Base-by-base conservation (phyloP, 345 rosid species). In the Kernera saxatilis region DNA sequence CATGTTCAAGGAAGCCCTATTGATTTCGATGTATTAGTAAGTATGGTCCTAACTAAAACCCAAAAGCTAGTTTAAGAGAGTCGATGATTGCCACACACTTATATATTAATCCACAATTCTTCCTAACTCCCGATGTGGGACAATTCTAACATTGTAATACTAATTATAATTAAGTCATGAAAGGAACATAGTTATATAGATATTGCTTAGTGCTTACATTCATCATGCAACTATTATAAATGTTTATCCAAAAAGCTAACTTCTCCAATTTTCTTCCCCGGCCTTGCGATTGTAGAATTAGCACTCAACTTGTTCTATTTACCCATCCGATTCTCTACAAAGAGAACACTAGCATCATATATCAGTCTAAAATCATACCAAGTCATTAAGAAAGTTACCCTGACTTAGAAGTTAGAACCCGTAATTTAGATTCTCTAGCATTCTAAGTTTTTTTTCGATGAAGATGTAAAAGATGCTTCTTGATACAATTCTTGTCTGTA, bases 201-300 rank as follows among this genome's bases (percentile, higher is more conserved):
- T 53, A 43, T 21, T 29, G 3, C 10, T 49, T 37, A 48, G 37
- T 30, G 18, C 37, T 54, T 81, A 88, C 98, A 80, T 90, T 90
- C 96, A 93, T 86, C 92, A 87, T 84, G 86, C 93, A 93, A 49
- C 93, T 81, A 57, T 90, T 93, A 79, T 93, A 93, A 43, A 84
- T 78, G 77, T 90, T 93, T 67, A 93, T 87, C 98, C 98, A 88
- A 84, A 93, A 93, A 2, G 97, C 97, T 63, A 90, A 89, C 79
- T 88, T 93, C 85, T 88, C 92, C 66, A 70, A 52, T 70, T 79
- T 65, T 81, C 66, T 75, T 81, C 51, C 58, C 66, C 4, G 78
- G 76, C 13, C 78, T 80, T 78, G 57, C 81, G 65, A 62, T 49
- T 23, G 71, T 21, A 33, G 87, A 76, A 63, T 53, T 73, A 36